Conservation (phyloP, 768 basidiomycete species). For the Lyophyllum shimeji region DNA sequence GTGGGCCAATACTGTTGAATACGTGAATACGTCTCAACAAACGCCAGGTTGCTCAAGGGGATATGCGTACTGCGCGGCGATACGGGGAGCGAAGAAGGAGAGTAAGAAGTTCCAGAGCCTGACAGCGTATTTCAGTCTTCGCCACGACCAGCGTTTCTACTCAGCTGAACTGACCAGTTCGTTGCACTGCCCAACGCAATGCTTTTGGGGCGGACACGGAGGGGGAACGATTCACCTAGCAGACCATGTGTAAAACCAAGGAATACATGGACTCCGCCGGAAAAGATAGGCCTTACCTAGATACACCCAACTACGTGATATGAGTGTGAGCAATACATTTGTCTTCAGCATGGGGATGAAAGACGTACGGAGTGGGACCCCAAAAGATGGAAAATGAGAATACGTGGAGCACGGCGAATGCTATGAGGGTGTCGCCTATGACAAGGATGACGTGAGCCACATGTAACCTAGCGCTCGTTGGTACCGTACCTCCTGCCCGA, state of each 20-base stretch:
- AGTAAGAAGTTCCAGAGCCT: slow-evolving; percentile 80
- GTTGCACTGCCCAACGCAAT: slow-evolving; percentile 72
- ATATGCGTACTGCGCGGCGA: slow-evolving; percentile 47
- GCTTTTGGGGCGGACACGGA: slow-evolving; percentile 74
- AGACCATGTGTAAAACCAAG: neutral
- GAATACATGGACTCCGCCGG: neutral
- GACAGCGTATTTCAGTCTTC: slow-evolving; percentile 35
- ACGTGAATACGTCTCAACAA: neutral
- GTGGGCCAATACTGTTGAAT: slow-evolving; percentile 57
- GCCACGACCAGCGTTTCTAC: neutral
- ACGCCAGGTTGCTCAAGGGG: neutral
- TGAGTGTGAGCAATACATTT: neutral
- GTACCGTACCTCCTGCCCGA: slow-evolving; percentile 43
- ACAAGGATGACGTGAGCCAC: neutral
- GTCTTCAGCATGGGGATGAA: neutral
- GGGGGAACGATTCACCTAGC: slow-evolving; percentile 70
- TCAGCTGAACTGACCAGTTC: slow-evolving; percentile 29
- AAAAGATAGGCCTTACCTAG: slow-evolving; percentile 36
- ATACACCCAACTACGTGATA: slow-evolving; percentile 55
- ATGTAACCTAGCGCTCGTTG: neutral
- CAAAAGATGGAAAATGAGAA: slow-evolving; percentile 72
- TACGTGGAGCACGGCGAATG: slow-evolving; percentile 78
- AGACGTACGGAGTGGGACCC: slow-evolving; percentile 63
- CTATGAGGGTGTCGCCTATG: slow-evolving; percentile 62
- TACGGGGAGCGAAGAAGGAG: slow-evolving; percentile 70